Conservation (phyloP, 208 protist species). For the Leishmania tarentolae region DNA sequence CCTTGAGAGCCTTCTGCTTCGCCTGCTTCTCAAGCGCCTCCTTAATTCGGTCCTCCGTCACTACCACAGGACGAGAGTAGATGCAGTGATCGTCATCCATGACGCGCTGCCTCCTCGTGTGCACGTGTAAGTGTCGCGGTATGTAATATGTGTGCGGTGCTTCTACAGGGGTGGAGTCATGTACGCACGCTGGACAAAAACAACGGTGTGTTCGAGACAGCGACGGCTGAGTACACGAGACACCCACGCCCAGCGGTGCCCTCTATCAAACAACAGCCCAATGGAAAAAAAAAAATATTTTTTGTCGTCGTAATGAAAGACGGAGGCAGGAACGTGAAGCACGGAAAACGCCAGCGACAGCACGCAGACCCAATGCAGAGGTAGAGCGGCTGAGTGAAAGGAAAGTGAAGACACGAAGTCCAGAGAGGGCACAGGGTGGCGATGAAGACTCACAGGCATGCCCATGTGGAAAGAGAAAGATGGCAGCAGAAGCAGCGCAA, state of each 20-base stretch:
- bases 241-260: no score
- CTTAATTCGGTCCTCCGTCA: slow-evolving; percentile 68
- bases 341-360: neutral
- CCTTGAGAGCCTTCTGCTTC: slow-evolving; percentile 64
- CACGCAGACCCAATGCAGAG: no score
- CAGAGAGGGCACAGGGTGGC: neutral
- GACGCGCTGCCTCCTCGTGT: neutral
- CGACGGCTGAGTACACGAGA: neutral
- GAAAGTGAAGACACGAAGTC: neutral
- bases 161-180: neutral
- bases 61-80: slow-evolving; percentile 49
- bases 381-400: neutral
- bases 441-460: neutral
- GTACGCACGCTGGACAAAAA: neutral
- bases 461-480: neutral
- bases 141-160: neutral
- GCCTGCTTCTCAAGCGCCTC: slow-evolving; percentile 59
- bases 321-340: neutral
- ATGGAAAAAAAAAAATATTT: neutral
- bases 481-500: no score
- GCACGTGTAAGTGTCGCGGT: neutral
- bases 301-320: neutral
- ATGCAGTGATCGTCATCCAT: slow-evolving; percentile 29
- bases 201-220: neutral
- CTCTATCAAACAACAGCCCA: neutral